Evolutionary conservation across 768 basidiomycete genomes (phyloP).

Genomic region (Cytidiella melzeri): DNA sequence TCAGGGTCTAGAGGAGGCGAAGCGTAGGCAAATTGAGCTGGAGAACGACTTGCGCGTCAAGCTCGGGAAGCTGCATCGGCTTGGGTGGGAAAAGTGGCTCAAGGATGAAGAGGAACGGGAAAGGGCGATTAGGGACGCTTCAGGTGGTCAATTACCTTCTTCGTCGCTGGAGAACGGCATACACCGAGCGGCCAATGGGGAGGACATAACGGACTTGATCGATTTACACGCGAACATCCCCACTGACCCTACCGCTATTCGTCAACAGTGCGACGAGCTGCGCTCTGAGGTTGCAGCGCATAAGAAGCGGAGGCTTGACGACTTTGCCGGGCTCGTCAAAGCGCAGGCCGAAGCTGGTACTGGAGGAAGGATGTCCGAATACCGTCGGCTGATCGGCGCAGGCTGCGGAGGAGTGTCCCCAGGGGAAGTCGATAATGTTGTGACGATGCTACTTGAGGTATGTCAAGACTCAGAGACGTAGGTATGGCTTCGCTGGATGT

Average conservation of each 20-base stretch:
- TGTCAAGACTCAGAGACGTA: constrained; percentile 16
- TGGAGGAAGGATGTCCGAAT: constrained; percentile 82
- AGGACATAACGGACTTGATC: constrained; percentile 46
- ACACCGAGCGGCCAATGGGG: constrained; percentile 26
- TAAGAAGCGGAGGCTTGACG: constrained; percentile 59
- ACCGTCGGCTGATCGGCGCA: constrained; percentile 81
- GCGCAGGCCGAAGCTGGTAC: constrained; percentile 91
- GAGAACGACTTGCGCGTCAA: constrained; percentile 63
- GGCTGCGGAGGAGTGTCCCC: constrained; percentile 85
- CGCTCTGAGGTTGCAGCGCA: constrained; percentile 61
- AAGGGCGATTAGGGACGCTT: constrained; percentile 54
- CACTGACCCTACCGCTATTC: constrained; percentile 47
- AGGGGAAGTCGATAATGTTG: constrained; percentile 82
- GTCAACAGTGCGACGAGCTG: constrained; percentile 50
- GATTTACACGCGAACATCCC: constrained; percentile 53
- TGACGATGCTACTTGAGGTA: constrained; percentile 83
- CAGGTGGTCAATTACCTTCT: constrained; percentile 46
- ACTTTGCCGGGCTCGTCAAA: constrained; percentile 70
- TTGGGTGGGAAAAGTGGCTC: constrained; percentile 93
- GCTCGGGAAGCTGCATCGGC: constrained; percentile 76
- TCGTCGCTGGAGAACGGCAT: constrained; percentile 31
- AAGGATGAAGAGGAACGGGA: constrained; percentile 81
- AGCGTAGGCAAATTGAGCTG: constrained; percentile 50
- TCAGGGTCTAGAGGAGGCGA: constrained; percentile 56
- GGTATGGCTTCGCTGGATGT: not conserved